phyloP scores from a whole-genome alignment of 2,329 filamentous ascomycete species.

The Plectosphaerella sp. region DNA sequence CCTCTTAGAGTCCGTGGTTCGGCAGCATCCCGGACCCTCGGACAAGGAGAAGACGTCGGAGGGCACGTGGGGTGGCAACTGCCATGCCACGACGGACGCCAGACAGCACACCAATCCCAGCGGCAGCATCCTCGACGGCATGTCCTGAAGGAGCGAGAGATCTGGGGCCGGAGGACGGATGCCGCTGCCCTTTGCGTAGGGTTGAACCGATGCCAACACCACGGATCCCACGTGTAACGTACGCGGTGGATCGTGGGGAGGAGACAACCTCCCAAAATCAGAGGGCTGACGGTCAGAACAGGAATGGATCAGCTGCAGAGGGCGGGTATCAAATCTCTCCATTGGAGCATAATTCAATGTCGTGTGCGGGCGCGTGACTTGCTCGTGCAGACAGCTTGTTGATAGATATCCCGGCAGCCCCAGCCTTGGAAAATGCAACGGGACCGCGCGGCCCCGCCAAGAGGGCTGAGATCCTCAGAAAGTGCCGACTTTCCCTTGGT shows the following conservation, averaged over 20 bases:
- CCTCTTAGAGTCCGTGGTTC: neutral
- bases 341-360: neutral
- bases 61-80: neutral
- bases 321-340: neutral
- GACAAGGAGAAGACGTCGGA: neutral
- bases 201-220: neutral
- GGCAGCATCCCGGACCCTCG: neutral
- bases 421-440: neutral
- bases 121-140: neutral
- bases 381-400: neutral
- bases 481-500: neutral
- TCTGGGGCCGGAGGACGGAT: neutral
- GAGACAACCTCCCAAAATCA: neutral
- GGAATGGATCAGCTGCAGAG: neutral
- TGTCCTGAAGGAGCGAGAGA: neutral
- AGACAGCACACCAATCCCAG: constrained; percentile 42
- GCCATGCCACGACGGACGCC: constrained; percentile 21
- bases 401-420: too few relatives aligned
- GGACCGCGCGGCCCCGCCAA: neutral
- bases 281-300: neutral
- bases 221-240: neutral
- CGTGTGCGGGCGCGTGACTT: neutral
- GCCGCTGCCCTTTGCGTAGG: neutral
- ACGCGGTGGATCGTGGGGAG: neutral
- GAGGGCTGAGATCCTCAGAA: neutral